Base-by-base conservation (phyloP, 2,329 filamentous ascomycete genomes). In the Fusarium xylarioides region DNA sequence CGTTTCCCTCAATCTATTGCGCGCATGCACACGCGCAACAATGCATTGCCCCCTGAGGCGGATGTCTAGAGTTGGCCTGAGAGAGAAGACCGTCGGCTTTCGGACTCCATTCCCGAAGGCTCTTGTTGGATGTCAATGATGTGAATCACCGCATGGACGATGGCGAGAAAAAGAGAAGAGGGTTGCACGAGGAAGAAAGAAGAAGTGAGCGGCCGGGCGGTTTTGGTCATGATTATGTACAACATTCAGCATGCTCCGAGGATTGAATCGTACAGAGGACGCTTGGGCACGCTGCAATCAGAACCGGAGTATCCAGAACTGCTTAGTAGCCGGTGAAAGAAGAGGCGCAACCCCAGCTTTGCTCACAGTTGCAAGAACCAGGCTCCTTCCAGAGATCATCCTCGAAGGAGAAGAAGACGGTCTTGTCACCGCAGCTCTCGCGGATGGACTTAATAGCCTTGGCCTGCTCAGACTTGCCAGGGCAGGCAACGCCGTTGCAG, bases 371-470 rank as follows among this genome's bases (percentile, higher is more conserved):
- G 83, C 91, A 93, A 38, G 83, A 81, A 75, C 92, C 92, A 35
- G 88, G 83, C 44, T 84, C 78, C 91, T 98, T 98, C 95, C 95
- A 98, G 76, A 82, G 73, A 82, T 98, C 95, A 79, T 97, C 86
- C 78, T 89, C 86, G 84, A 88, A 94, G 76, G 91, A 93, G 90
- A 98, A 97, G 86, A 97, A 91, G 82, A 94, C 91, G 47, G 90
- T 89, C 83, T 91, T 88, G 78, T 87, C 83, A 79, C 94, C 94
- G 66, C 89, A 88, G 71, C 84, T 84, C 77, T 88, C 78, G 74
- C 91, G 84, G 80, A 98, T 95, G 65, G 89, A 89, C 73, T 88
- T 81, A 81, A 98, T 90, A 77, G 95, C 95, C 47, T 79, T 82
- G 56, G 84, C 84, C 88, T 98, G 95, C 85, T 95, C 86, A 3